Conservation (phyloP, 768 basidiomycete genomes). For the Chalciporus piperatus region DNA sequence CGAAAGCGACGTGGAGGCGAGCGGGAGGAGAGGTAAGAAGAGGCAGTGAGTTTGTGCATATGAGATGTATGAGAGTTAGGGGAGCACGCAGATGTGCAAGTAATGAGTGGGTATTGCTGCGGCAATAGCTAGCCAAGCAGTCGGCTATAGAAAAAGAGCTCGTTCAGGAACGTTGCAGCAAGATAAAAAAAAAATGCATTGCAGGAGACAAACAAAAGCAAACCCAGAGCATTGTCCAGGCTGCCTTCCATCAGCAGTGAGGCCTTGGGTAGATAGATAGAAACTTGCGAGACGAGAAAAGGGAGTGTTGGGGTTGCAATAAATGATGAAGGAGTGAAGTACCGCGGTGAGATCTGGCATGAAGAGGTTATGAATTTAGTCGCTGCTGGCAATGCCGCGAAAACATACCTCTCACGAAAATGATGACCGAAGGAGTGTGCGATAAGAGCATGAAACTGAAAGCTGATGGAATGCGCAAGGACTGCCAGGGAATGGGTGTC, state of each 20-base stretch:
- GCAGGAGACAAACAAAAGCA: neutral
- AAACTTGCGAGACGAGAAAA: neutral
- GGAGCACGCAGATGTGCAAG: neutral
- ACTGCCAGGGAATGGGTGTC: neutral
- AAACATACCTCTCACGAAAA: conserved; percentile 12
- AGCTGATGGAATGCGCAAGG: neutral
- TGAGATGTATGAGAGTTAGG: conserved; percentile 6
- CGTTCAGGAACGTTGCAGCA: neutral
- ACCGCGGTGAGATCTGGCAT: neutral
- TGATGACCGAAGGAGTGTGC: neutral
- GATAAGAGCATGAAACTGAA: neutral
- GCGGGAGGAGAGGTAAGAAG: neutral
- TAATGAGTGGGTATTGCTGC: conserved; percentile 5
- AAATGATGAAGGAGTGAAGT: conserved; percentile 6
- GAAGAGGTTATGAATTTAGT: neutral
- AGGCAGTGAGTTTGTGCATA: neutral
- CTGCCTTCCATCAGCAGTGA: neutral
- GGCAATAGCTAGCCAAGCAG: neutral
- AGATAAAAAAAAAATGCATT: neutral
- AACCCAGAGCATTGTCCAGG: neutral
- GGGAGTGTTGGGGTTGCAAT: conserved; percentile 1
- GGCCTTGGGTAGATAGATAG: neutral
- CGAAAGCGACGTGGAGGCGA: neutral
- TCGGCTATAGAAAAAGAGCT: neutral
- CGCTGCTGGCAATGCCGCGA: too few relatives aligned